Evolutionary conservation across 352 stramenopile genomes (phyloP).

Genomic region (Phytopythium boreale): DNA sequence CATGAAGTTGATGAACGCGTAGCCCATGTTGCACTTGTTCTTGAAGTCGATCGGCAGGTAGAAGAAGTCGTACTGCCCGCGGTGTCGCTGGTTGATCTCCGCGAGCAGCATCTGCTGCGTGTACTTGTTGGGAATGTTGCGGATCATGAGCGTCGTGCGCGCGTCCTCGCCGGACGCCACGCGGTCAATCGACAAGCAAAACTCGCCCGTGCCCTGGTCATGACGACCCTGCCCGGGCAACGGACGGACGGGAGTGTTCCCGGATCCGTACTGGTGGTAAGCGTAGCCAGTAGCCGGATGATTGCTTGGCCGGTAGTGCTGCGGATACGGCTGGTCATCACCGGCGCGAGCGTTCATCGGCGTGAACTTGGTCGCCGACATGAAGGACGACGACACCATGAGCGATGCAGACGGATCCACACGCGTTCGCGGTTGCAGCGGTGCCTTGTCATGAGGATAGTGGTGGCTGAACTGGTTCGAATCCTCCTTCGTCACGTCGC

Average conservation of each 20-base stretch:
- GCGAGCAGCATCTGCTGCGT: conserved; percentile 98
- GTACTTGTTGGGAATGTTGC: conserved; percentile 99
- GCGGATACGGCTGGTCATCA: neutral
- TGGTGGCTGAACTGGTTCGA: conserved; percentile 1
- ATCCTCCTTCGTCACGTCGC: neutral
- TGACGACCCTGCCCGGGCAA: conserved; percentile 35
- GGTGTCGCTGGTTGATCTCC: conserved; percentile 94
- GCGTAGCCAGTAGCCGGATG: neutral
- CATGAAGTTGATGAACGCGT: conserved; percentile 99
- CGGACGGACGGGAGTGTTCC: neutral
- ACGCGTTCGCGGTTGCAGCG: neutral
- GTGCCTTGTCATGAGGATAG: neutral
- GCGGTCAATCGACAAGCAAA: conserved; percentile 71
- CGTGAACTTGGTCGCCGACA: conserved; percentile 3
- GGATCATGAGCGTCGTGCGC: conserved; percentile 99
- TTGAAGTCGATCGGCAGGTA: conserved; percentile 99
- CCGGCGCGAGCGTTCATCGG: neutral
- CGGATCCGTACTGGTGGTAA: neutral
- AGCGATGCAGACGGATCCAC: neutral
- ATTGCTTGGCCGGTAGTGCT: neutral
- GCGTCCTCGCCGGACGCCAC: conserved; percentile 88
- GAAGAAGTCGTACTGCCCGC: conserved; percentile 98
- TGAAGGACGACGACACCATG: neutral
- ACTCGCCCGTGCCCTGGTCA: conserved; percentile 69
- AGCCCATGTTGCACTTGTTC: conserved; percentile 99